Conservation (phyloP, 306 rosid genomes). For the Crotalaria pallida region DNA sequence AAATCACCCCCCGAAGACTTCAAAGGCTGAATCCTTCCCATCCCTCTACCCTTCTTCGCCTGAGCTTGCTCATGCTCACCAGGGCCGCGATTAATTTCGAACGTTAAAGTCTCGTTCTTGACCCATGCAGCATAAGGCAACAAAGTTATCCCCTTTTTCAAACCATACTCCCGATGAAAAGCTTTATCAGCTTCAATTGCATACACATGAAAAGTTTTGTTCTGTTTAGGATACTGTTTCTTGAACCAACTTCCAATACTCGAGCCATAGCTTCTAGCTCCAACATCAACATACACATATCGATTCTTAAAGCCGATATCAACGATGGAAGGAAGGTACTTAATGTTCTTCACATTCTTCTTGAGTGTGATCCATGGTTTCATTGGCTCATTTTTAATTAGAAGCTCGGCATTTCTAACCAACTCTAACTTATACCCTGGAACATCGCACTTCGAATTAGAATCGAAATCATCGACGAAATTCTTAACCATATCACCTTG, state of each 20-base stretch:
- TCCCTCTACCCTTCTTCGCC: slow-evolving; percentile 65
- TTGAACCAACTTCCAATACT: slow-evolving; percentile 92
- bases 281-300: slow-evolving; percentile 85
- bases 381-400: slow-evolving; percentile 70
- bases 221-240: slow-evolving; percentile 92
- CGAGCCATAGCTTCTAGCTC: slow-evolving; percentile 90
- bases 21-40: slow-evolving; percentile 87
- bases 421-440: slow-evolving; percentile 52
- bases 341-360: slow-evolving; percentile 71
- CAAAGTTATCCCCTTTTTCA: slow-evolving; percentile 57
- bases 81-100: slow-evolving; percentile 66
- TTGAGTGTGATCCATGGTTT: slow-evolving; percentile 91
- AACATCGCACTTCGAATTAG: slow-evolving; percentile 42
- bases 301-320: slow-evolving; percentile 75
- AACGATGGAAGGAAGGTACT: slow-evolving; percentile 70
- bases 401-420: slow-evolving; percentile 55
- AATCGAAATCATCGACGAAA: background rate
- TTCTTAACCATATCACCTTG: background rate
- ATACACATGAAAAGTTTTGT: slow-evolving; percentile 79
- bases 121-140: slow-evolving; percentile 97
- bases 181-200: slow-evolving; percentile 87
- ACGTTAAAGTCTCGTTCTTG: slow-evolving; percentile 70
- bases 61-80: slow-evolving; percentile 46
- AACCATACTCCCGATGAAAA: slow-evolving; percentile 65
- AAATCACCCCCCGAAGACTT: slow-evolving; percentile 18